Conservation (phyloP, 169 alveolate genomes). For the Eimeria maxima region DNA sequence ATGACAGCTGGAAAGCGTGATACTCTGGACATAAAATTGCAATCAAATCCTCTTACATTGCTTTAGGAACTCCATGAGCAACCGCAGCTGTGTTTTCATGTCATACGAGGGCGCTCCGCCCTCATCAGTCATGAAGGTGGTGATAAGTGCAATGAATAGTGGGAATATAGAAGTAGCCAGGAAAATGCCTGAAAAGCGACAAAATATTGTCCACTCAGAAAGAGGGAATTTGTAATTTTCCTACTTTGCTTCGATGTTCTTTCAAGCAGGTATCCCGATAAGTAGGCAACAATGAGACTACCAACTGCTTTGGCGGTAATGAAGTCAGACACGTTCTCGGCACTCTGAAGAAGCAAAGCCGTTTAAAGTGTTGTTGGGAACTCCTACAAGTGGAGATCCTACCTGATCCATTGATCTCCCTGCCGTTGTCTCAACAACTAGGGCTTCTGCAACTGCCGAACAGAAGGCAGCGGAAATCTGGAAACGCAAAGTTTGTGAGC, state of each 20-base stretch:
- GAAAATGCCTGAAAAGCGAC: slow-evolving; percentile 87
- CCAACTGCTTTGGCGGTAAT: slow-evolving; percentile 96
- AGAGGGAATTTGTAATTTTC: not conserved
- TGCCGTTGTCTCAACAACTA: slow-evolving; percentile 88
- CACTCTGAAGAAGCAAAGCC: slow-evolving; percentile 65
- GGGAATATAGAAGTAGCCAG: slow-evolving; percentile 95
- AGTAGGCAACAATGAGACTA: slow-evolving; percentile 95
- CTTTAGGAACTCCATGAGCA: slow-evolving; percentile 90
- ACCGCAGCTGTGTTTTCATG: slow-evolving; percentile 88
- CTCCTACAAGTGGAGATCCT: not conserved
- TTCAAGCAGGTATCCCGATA: slow-evolving; percentile 96
- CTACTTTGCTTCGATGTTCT: slow-evolving; percentile 90
- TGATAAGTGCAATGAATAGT: slow-evolving; percentile 89
- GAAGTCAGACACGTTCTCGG: slow-evolving; percentile 91
- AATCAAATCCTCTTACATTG: slow-evolving; percentile 85
- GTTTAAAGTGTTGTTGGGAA: not conserved
- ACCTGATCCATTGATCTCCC: slow-evolving; percentile 84
- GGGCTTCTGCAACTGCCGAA: slow-evolving; percentile 94
- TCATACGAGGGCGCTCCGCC: slow-evolving; percentile 83
- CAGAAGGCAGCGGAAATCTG: slow-evolving; percentile 90
- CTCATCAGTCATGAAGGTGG: slow-evolving; percentile 92
- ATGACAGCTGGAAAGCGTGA: slow-evolving; percentile 84
- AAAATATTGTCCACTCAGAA: not conserved
- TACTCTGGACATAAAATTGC: not conserved
- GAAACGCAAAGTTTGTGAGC: not conserved